These are phyloP conservation scores for Ceratobasidium sp. DNA, from an alignment of 1,284 basidiomycete genomes.

Conservation along the genomic window DNA sequence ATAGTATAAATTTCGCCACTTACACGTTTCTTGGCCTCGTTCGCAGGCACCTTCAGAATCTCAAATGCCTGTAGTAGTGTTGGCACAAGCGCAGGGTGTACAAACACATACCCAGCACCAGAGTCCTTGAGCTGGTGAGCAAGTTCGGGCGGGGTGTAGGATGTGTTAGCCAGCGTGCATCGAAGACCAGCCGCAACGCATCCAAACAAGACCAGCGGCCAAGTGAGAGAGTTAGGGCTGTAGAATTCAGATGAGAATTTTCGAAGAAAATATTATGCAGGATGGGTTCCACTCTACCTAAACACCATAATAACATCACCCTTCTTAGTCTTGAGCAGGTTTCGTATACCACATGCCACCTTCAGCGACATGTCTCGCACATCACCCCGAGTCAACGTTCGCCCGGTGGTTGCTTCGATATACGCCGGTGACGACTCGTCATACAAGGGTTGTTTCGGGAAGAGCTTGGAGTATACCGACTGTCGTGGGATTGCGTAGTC, in stretches of 20 bases:
- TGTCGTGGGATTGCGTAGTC: slow-evolving; percentile 48
- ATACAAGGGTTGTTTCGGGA: slow-evolving; percentile 49
- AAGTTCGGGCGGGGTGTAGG: slow-evolving; percentile 57
- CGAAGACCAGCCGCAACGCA: slow-evolving; percentile 61
- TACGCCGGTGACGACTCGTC: slow-evolving; percentile 61
- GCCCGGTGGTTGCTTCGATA: slow-evolving; percentile 69
- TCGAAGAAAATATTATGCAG: background rate
- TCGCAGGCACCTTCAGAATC: slow-evolving; percentile 51
- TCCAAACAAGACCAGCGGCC: slow-evolving; percentile 68
- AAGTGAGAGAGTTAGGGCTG: slow-evolving; percentile 64
- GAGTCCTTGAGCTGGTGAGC: slow-evolving; percentile 63
- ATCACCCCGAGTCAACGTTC: slow-evolving; percentile 62
- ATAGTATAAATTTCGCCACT: slow-evolving; percentile 51
- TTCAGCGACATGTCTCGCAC: slow-evolving; percentile 64
- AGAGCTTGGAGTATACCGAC: slow-evolving; percentile 64
- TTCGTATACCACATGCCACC: slow-evolving; percentile 60
- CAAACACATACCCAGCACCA: slow-evolving; percentile 61
- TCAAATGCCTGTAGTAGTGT: slow-evolving; percentile 58
- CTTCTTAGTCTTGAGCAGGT: slow-evolving; percentile 44
- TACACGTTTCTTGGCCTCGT: slow-evolving; percentile 57
- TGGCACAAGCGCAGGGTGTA: slow-evolving; percentile 59
- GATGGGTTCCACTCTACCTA: slow-evolving; percentile 48
- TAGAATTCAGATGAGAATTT: background rate
- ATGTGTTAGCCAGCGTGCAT: slow-evolving; percentile 58
- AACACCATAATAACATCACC: slow-evolving; percentile 57